These are phyloP conservation scores for Heracleum sosnowskyi DNA, from an alignment of 129 eudicot genomes.

Conservation along the genomic window DNA sequence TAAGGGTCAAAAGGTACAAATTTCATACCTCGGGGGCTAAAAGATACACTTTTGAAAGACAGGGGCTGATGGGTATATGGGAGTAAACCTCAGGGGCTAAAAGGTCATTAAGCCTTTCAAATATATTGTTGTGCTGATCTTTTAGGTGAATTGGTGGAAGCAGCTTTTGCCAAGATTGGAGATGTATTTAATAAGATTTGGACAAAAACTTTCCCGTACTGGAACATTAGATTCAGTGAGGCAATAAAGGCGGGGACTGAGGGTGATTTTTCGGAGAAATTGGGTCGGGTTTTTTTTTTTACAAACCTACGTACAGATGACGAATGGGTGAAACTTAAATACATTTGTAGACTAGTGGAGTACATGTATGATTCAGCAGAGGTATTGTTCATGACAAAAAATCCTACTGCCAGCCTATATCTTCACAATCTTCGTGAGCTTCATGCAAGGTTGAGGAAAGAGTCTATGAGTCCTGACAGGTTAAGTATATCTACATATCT, in stretches of 20 bases:
- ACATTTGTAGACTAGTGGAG: slow-evolving; percentile 19
- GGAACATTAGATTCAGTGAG: slow-evolving; percentile 9
- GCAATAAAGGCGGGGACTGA: slow-evolving; percentile 11
- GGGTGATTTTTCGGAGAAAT: slow-evolving; percentile 11
- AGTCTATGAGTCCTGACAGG: slow-evolving; percentile 8
- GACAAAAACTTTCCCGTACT: not conserved
- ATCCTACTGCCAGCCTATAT: slow-evolving; percentile 17
- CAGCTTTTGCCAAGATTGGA: slow-evolving; percentile 10
- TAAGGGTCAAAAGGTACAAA: too few relatives aligned
- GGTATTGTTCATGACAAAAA: slow-evolving; percentile 9
- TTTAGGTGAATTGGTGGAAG: slow-evolving; percentile 10
- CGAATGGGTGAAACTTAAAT: slow-evolving; percentile 22
- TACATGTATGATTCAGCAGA: slow-evolving; percentile 6
- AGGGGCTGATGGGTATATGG: too few relatives aligned
- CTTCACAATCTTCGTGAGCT: slow-evolving; percentile 19
- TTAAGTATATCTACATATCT: slow-evolving; percentile 9
- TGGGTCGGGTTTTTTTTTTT: not conserved
- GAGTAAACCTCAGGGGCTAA: too few relatives aligned
- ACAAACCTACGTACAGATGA: slow-evolving; percentile 13
- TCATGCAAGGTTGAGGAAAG: slow-evolving; percentile 8
- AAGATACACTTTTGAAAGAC: too few relatives aligned
- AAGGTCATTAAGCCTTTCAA: too few relatives aligned
- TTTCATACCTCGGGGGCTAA: too few relatives aligned
- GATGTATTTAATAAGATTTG: slow-evolving; percentile 14
- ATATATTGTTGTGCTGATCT: slow-evolving; percentile 13